A percentile compares a stretch with the other conserved stretches of the same genome.
Conservation (phyloP, 805 yeast genomes). For the Ogataea glucozyma region DNA sequence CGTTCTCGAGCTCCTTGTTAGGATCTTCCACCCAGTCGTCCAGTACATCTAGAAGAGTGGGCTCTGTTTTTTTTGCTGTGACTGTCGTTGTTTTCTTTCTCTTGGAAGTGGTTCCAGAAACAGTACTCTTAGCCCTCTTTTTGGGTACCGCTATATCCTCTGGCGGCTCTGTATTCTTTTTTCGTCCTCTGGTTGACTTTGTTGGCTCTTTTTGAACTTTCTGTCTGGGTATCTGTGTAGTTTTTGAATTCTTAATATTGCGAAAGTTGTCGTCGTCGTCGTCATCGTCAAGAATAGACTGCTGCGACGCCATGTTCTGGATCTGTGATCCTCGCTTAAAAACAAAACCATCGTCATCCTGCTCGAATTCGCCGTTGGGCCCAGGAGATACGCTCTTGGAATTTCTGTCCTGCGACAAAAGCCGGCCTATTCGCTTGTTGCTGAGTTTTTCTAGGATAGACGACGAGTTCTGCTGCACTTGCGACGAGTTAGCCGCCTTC, state of each 20-base stretch:
- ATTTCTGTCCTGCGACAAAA: slow-evolving; percentile 15
- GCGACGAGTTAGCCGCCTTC: slow-evolving; percentile 11
- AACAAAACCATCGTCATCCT: slow-evolving; percentile 25
- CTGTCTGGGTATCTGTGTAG: not conserved
- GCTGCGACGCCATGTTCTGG: slow-evolving; percentile 8
- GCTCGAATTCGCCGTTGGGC: slow-evolving; percentile 17
- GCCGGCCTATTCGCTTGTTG: slow-evolving; percentile 15
- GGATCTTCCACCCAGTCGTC: slow-evolving; percentile 6
- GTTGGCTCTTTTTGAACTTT: no score
- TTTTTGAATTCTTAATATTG: not conserved
- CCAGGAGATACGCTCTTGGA: slow-evolving; percentile 11
- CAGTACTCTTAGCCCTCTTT: slow-evolving; percentile 1
- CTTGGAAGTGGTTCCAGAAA: not conserved
- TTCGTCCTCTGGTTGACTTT: not conserved
- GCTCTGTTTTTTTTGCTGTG: slow-evolving; percentile 3
- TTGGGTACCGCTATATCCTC: not conserved
- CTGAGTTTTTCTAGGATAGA: slow-evolving; percentile 14
- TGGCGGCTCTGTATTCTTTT: slow-evolving; percentile 2
- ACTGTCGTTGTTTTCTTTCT: slow-evolving; percentile 1
- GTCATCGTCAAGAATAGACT: slow-evolving; percentile 4
- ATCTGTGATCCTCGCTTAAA: slow-evolving; percentile 23
- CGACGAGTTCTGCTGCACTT: slow-evolving; percentile 17
- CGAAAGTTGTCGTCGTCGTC: no score
- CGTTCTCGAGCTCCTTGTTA: not conserved
- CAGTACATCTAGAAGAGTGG: slow-evolving; percentile 4